phyloP scores from a whole-genome alignment of 345 rosid species.

The Gynandropsis gynandra region DNA sequence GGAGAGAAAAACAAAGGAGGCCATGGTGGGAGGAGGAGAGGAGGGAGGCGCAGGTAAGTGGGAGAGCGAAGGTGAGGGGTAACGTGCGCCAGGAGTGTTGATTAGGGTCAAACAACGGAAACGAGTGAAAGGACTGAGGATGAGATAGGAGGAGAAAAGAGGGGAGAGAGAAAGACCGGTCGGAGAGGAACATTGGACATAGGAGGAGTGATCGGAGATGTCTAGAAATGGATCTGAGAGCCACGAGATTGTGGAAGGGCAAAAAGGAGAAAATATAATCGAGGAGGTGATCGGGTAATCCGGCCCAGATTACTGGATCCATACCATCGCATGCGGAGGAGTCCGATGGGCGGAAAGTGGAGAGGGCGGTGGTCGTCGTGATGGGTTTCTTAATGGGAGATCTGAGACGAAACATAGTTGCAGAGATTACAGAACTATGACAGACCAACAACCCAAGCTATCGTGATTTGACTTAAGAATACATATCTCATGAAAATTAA shows the following conservation, averaged over 20 bases:
- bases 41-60: conserved; percentile 24
- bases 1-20: conserved; percentile 57
- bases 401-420: conserved; percentile 20
- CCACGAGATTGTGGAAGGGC: conserved; percentile 50
- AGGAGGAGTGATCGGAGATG: conserved; percentile 44
- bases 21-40: conserved; percentile 60
- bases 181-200: conserved; percentile 24
- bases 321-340: conserved; percentile 27
- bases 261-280: conserved; percentile 52
- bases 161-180: conserved; percentile 31
- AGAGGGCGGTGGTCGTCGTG: conserved; percentile 17
- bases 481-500: too few species aligned
- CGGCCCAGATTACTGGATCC: conserved; percentile 84
- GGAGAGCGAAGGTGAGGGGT: conserved; percentile 32
- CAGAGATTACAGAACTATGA: too few species aligned
- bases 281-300: conserved; percentile 55
- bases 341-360: conserved; percentile 25
- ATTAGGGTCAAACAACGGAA: conserved; percentile 52
- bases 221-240: conserved; percentile 58
- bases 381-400: conserved; percentile 22
- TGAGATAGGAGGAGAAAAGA: conserved; percentile 73
- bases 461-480: too few species aligned
- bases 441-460: too few species aligned
- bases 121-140: conserved; percentile 43
- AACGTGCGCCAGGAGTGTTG: conserved; percentile 50